Percentiles rank a stretch among this genome's conserved stretches.
Conservation (phyloP, 768 basidiomycete species). For the Arthromyces matolae region DNA sequence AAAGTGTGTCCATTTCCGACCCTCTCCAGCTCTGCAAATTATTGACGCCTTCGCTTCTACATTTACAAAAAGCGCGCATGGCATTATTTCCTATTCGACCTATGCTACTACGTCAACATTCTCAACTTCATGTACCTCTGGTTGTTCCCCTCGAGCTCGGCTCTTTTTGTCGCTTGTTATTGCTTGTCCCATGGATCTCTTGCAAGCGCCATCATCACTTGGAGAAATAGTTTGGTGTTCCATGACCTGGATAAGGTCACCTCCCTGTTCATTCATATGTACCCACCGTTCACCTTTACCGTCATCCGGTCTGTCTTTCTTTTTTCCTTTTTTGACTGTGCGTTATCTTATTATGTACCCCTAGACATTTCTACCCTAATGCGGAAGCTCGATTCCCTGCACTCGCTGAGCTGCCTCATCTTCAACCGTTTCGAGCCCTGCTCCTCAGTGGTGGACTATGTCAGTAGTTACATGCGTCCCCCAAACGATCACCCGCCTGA, state of each 20-base stretch:
- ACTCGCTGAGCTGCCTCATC: conserved; percentile 59
- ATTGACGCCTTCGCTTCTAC: conserved; percentile 80
- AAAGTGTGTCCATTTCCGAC: no score
- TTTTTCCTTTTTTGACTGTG: not conserved
- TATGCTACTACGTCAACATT: conserved; percentile 92
- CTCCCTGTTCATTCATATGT: conserved; percentile 92
- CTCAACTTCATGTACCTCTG: conserved; percentile 92
- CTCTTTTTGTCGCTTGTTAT: conserved; percentile 89
- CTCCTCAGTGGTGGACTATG: conserved; percentile 80
- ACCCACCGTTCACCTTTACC: conserved; percentile 86
- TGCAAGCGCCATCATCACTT: conserved; percentile 94
- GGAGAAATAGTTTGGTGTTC: conserved; percentile 98
- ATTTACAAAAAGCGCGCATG: conserved; percentile 89
- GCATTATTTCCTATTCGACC: conserved; percentile 92
- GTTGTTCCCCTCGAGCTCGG: conserved; percentile 73
- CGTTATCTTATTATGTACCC: not conserved
- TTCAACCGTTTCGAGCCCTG: conserved; percentile 71
- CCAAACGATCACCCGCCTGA: not conserved
- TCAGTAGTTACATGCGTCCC: conserved; percentile 35
- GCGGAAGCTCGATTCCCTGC: conserved; percentile 86
- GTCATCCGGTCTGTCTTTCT: conserved; percentile 64
- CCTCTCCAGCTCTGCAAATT: no score
- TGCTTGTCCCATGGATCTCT: conserved; percentile 88
- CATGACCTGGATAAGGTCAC: conserved; percentile 97
- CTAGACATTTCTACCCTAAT: conserved; percentile 86